phyloP scores from a whole-genome alignment of 352 stramenopile species.

The Globisporangium acanthophoron region DNA sequence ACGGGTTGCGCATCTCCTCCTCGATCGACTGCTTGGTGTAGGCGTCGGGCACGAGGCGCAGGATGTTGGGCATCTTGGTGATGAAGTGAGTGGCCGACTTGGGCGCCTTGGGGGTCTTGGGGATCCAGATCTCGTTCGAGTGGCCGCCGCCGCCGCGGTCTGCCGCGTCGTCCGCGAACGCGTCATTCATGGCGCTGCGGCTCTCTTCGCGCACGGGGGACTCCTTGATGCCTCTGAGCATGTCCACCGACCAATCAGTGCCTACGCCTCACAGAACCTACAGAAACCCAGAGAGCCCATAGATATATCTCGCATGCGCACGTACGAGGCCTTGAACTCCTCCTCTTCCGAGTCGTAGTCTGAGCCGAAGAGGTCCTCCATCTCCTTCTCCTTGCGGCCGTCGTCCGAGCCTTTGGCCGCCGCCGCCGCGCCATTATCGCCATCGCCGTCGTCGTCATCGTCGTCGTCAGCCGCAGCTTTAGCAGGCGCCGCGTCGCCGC shows the following conservation, averaged over 20 bases:
- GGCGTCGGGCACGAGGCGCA: conserved; percentile 68
- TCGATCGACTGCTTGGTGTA: conserved; percentile 74
- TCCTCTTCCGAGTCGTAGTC: conserved; percentile 88
- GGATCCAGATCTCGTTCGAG: conserved; percentile 66
- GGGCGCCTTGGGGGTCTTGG: conserved; percentile 63
- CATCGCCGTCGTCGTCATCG: conserved; percentile 44
- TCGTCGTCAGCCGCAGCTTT: conserved; percentile 11
- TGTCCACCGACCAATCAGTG: conserved; percentile 1
- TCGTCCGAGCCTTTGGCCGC: conserved; percentile 13
- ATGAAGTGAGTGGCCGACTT: conserved; percentile 64
- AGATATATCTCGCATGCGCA: background rate
- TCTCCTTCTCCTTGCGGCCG: conserved; percentile 69
- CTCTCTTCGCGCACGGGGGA: conserved; percentile 61
- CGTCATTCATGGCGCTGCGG: conserved; percentile 28
- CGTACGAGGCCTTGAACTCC: conserved; percentile 85
- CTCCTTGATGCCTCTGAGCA: conserved; percentile 76
- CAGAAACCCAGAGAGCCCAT: background rate
- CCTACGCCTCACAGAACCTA: background rate
- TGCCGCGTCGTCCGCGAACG: conserved; percentile 37
- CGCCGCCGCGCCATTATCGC: conserved; percentile 1
- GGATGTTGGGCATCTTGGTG: conserved; percentile 83
- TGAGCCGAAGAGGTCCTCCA: conserved; percentile 86
- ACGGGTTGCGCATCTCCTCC: conserved; percentile 79
- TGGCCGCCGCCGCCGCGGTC: conserved; percentile 23
- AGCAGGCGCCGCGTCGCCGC: conserved; percentile 9